A percentile compares a stretch with the other conserved stretches of the same genome.
phyloP scores from a whole-genome alignment of 805 yeast species.

The Brettanomyces anomalus region DNA sequence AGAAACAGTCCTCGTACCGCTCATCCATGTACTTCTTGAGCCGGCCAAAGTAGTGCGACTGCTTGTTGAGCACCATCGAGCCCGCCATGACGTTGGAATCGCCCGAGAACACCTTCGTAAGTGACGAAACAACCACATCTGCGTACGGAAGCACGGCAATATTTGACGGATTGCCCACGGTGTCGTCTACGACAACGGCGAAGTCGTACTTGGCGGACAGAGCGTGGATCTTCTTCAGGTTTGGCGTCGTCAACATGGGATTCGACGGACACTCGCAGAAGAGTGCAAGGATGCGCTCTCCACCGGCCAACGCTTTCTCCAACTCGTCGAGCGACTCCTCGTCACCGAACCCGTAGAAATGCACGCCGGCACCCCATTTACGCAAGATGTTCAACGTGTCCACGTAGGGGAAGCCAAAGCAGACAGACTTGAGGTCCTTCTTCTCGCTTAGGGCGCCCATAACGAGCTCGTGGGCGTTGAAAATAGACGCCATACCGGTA shows the following conservation, averaged over 20 bases:
- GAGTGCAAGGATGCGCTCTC: slow-evolving; percentile 63
- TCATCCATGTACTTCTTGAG: slow-evolving; percentile 43
- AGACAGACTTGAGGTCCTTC: slow-evolving; percentile 56
- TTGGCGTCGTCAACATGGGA: slow-evolving; percentile 83
- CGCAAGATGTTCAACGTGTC: slow-evolving; percentile 80
- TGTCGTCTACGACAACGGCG: slow-evolving; percentile 84
- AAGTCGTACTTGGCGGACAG: slow-evolving; percentile 66
- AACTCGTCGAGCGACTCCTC: slow-evolving; percentile 56
- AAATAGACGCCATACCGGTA: slow-evolving; percentile 89
- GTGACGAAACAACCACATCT: slow-evolving; percentile 80
- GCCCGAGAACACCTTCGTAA: slow-evolving; percentile 90
- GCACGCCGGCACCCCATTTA: slow-evolving; percentile 89
- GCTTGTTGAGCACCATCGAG: slow-evolving; percentile 68
- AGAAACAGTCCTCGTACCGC: slow-evolving; percentile 63
- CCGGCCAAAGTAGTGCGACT: slow-evolving; percentile 37
- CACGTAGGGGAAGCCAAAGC: slow-evolving; percentile 94
- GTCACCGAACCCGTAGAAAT: slow-evolving; percentile 80
- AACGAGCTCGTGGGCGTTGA: slow-evolving; percentile 56
- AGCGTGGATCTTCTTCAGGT: slow-evolving; percentile 52
- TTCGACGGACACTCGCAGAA: slow-evolving; percentile 94
- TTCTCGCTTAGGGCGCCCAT: slow-evolving; percentile 9
- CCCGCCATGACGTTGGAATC: slow-evolving; percentile 97
- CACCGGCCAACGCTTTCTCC: slow-evolving; percentile 50
- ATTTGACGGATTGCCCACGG: slow-evolving; percentile 86
- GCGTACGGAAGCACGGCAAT: slow-evolving; percentile 71